Evolutionary conservation across 1,284 basidiomycete species (phyloP), one percentile per base, ranked within the genome.

Genomic region (Wallemia hederae): DNA sequence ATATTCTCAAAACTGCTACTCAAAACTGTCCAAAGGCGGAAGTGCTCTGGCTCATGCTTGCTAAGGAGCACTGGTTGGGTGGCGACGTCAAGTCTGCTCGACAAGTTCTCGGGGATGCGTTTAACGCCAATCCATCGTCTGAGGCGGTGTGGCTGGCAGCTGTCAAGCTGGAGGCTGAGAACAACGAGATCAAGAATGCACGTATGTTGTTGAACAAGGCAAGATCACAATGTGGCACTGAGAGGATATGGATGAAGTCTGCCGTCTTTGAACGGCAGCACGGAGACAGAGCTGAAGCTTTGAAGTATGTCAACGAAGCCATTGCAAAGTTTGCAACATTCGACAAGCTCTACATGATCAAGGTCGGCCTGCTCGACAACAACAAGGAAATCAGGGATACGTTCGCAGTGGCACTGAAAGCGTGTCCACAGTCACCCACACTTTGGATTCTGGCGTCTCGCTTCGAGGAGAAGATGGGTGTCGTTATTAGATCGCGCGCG

Each of bases 221-320:
- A 5, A 75, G 91, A 61, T 81, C 79, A 15, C 85, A 92, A 25
- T 90, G 91, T 0, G 83, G 87, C 66, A 92, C 90, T 0, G 82
- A 90, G 66, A 66, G 90, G 87, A 91, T 94, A 61, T 98, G 92
- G 92, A 87, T 97, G 85, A 98, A 98, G 71, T 89, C 85, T 2
- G 90, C 85, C 0, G 84, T 89, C 0, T 89, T 98, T 65, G 90
- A 96, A 69, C 78, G 91, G 1, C 84, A 92, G 67, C 83, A 91
- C 68, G 83, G 83, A 1, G 77, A 81, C 62, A 72, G 78, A 2
- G 76, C 79, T n/a, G 76, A 76, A 2, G 88, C 90, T 0, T 75
- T 96, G 5, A 74, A 78, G 63, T 83, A 83, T 0, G 75, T 89
- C 15, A 75, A 79, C n/a, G 73, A 78, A 19, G 90, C 85, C 0